Evolutionary conservation across 441 rosid species (phyloP), one percentile per base, ranked within the genome.

Genomic region (Mallotus japonicus): DNA sequence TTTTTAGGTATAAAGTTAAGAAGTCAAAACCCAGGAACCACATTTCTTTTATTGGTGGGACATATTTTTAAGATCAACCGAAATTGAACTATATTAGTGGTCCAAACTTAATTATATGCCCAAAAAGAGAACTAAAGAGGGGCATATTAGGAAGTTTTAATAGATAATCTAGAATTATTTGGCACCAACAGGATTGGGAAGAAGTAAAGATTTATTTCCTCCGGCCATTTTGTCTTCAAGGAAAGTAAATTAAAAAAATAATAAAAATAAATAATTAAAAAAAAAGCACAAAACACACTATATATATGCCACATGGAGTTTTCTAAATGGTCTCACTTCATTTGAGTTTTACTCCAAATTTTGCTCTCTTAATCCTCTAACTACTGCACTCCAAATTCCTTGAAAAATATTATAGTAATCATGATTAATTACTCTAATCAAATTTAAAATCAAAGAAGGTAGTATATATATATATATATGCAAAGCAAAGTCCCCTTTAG

Each of bases 231-330:
- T 66, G 81, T 83, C 85, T 74, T 20, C 4, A 79, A 71, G 75
- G 70, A 13, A 79, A 82, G 87, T 62, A 69, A 50, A 13, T 67
- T 28, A 28, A 28, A 28, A 28, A 28, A 28, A 24, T 24, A 2
- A 24, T 24, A 24, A 24, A 24, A 24, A 24, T 59, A 53, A 24
- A 24, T 24, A 24, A 24, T 24, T 24, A 24, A 24, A 24, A 24
- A 24, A n/a, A n/a, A n/a, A n/a, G n/a, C n/a, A 71, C 47, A 17
- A 53, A 28, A 28, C 32, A 28, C 73, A 75, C 51, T 71, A 70
- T 70, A 70, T 67, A 67, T 62, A 32, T 53, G 79, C 77, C 85
- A 84, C 77, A 10, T 85, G 89, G 86, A 77, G 79, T 60, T 63
- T 63, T 58, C 60, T 65, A 59, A 79, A 60, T 84, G 87, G 82